These are phyloP conservation scores for Aurantiochytrium sp. DNA, from an alignment of 108 stramenopile species.

Conservation along the genomic window DNA sequence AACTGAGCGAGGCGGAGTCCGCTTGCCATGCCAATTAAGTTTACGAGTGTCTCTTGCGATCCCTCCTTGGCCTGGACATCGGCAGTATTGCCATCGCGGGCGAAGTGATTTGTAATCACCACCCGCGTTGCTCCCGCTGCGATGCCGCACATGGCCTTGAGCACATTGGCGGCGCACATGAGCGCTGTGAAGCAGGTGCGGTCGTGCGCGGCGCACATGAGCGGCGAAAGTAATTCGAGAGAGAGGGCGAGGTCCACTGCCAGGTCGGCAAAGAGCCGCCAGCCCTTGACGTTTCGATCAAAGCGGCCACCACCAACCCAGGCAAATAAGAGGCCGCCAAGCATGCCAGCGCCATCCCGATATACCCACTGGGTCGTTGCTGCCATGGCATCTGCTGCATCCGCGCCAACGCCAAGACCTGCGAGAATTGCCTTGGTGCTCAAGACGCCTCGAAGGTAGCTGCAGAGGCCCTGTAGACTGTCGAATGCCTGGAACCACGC, in stretches of 20 bases:
- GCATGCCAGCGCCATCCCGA: conserved; percentile 79
- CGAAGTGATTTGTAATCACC: conserved; percentile 72
- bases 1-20: conserved; percentile 55
- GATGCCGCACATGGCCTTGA: conserved; percentile 65
- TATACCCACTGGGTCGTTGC: conserved; percentile 59
- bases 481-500: conserved; percentile 80
- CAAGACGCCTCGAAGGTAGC: conserved; percentile 80
- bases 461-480: conserved; percentile 81
- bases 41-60: conserved; percentile 88
- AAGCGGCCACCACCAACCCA: conserved; percentile 58
- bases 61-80: conserved; percentile 87
- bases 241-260: conserved; percentile 79
- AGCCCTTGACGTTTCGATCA: conserved; percentile 83
- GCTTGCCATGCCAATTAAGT: conserved; percentile 72
- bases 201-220: background rate
- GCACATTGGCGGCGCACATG: conserved; percentile 69
- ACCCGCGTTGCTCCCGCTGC: conserved; percentile 57
- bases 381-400: conserved; percentile 67
- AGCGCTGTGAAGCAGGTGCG: conserved; percentile 5
- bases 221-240: conserved; percentile 73
- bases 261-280: conserved; percentile 85
- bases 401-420: conserved; percentile 78
- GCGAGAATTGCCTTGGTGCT: conserved; percentile 67
- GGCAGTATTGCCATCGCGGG: conserved; percentile 79
- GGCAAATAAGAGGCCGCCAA: conserved; percentile 75